Evolutionary conservation across 805 yeast genomes (phyloP).

Genomic region (Saccharomycopsis sp.): DNA sequence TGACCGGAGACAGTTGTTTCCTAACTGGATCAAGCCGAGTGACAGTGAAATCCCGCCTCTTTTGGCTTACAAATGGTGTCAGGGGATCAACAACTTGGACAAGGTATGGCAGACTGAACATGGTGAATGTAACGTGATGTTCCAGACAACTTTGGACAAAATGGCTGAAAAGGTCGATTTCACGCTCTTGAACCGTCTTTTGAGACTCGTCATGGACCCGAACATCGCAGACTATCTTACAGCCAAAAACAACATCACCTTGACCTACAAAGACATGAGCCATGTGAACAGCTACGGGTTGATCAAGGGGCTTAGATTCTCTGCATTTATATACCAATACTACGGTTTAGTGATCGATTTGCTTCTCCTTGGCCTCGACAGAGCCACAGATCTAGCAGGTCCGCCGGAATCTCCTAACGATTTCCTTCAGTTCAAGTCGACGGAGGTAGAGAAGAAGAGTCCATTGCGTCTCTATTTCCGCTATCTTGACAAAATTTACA

Average conservation of each 20-base stretch:
- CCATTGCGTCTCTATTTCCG: constrained; percentile 48
- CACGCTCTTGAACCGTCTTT: constrained; percentile 73
- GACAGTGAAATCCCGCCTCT: constrained; percentile 92
- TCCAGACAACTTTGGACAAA: constrained; percentile 68
- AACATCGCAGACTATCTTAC: constrained; percentile 92
- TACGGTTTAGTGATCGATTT: constrained; percentile 84
- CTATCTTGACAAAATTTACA: constrained; percentile 73
- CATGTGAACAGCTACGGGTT: constrained; percentile 87
- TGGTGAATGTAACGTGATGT: constrained; percentile 76
- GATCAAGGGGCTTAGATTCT: constrained; percentile 81
- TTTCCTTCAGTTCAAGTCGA: constrained; percentile 64
- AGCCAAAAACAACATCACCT: constrained; percentile 76
- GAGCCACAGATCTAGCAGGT: constrained; percentile 87
- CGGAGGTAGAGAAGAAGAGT: constrained; percentile 44
- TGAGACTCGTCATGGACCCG: constrained; percentile 78
- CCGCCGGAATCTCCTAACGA: constrained; percentile 62
- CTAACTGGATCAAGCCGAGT: constrained; percentile 93
- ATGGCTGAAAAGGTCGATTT: constrained; percentile 83
- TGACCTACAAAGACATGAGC: constrained; percentile 91
- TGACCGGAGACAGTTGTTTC: constrained; percentile 78
- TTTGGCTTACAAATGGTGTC: constrained; percentile 89
- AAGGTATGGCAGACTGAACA: constrained; percentile 71
- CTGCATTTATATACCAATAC: constrained; percentile 84
- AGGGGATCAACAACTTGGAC: constrained; percentile 74
- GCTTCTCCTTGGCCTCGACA: constrained; percentile 72